phyloP scores from a whole-genome alignment of 805 yeast species.

The Grigorovia transvaalensis region DNA sequence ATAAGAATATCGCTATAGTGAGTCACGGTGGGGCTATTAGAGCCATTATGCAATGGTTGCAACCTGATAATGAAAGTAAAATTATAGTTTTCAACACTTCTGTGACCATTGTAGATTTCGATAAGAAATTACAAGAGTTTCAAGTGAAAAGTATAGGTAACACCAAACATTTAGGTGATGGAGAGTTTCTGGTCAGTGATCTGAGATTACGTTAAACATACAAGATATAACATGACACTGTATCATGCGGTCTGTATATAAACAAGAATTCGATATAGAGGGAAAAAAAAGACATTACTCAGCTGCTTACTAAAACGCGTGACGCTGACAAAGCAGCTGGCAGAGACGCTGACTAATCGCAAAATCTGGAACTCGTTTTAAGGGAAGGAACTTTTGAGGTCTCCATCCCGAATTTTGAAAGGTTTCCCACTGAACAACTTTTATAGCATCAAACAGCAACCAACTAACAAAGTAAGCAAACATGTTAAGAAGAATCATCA shows the following conservation, averaged over 20 bases:
- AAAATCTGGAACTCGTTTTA: too few relatives aligned
- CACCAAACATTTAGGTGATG: conserved; percentile 54
- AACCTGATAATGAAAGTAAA: conserved; percentile 35
- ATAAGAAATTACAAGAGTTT: conserved; percentile 32
- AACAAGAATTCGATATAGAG: not conserved
- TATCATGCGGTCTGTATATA: too few relatives aligned
- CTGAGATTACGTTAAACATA: conserved; percentile 32
- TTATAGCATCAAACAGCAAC: not conserved
- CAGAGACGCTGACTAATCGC: too few relatives aligned
- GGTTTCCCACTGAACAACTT: too few relatives aligned
- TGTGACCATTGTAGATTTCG: conserved; percentile 53
- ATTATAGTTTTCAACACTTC: conserved; percentile 68
- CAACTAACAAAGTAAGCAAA: not conserved
- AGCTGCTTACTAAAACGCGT: not conserved
- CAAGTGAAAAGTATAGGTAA: conserved; percentile 49
- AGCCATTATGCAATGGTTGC: conserved; percentile 43
- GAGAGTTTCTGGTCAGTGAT: conserved; percentile 41
- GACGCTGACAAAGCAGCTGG: not conserved
- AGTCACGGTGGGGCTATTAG: conserved; percentile 81
- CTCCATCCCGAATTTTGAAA: not conserved
- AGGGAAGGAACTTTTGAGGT: not conserved
- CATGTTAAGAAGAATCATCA: conserved; percentile 19
- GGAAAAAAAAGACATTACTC: not conserved
- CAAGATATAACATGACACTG: too few relatives aligned
- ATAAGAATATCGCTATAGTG: conserved; percentile 46